Conservation (phyloP, 2,329 filamentous ascomycete species). For the Fusarium pseudoanthophilum region DNA sequence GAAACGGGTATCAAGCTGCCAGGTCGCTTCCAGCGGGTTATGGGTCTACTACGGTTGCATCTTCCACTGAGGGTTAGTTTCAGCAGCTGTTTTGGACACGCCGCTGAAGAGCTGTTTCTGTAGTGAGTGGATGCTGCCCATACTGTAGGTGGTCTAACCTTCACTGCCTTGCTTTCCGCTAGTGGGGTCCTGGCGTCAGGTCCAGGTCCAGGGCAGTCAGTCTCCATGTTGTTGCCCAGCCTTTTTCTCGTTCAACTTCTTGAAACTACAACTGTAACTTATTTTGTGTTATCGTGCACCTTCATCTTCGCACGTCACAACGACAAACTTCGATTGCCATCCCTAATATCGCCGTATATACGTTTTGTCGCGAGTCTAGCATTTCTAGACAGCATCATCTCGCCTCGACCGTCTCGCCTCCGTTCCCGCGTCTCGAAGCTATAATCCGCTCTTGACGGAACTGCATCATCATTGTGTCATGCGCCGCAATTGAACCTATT, state of each 20-base stretch:
- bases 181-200: conserved; percentile 23
- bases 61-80: conserved; percentile 19
- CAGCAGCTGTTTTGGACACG: conserved; percentile 15
- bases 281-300: conserved; percentile 9
- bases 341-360: background rate
- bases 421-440: conserved; percentile 11
- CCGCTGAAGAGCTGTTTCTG: conserved; percentile 11
- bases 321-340: background rate
- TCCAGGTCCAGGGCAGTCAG: conserved; percentile 2
- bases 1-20: background rate
- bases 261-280: conserved; percentile 2
- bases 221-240: conserved; percentile 14
- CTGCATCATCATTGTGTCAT: conserved; percentile 37
- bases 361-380: background rate
- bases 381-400: background rate
- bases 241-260: conserved; percentile 23
- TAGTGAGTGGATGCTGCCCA: background rate
- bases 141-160: background rate
- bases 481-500: conserved; percentile 14
- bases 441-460: conserved; percentile 3
- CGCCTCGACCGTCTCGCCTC: background rate
- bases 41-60: background rate
- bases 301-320: conserved; percentile 4
- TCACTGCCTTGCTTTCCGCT: conserved; percentile 10
- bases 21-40: conserved; percentile 4